Base-by-base conservation (phyloP, 495 filamentous ascomycete species). In the Arthonia radiata region DNA sequence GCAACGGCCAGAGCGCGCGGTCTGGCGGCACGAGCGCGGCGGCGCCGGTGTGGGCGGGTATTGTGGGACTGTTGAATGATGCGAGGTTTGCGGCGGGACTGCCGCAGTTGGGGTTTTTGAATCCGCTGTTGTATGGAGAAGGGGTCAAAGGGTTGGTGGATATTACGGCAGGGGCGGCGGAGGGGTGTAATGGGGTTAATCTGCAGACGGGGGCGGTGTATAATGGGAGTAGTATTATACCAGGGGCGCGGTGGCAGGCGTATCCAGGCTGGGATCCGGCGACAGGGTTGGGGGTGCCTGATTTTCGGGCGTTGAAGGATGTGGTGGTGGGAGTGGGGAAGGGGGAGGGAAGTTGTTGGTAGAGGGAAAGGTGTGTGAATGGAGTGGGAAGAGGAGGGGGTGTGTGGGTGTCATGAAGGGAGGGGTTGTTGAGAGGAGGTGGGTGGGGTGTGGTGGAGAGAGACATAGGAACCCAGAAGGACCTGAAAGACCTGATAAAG, bases 231-330 rank as follows among this genome's bases (percentile, higher is more conserved):
- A 11, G 19, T 7, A 27, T 43, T 8, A 45, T 67, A 7, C 52
- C 52, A 0, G 53, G 57, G 28, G 67, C 67, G 0, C 52, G 60
- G 17, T 78, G 63, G 64, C 64, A 69, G 38, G 32, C 32, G 4
- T 23, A 26, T 9, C 12, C 14, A 14, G 32, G 32, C 2, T 35
- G 32, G 32, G 32, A 35, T 26, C 27, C 32, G 18, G 32, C 28
- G 8, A 35, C 32, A 8, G 32, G 32, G 29, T 7, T 7, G 6
- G 19, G 19, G 6, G 19, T 22, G 19, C 19, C 19, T 2, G 43
- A 50, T 22, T 47, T 50, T 17, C 11, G 7, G 19, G 7, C 6
- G 11, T 7, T 22, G 19, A 7, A 7, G 19, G 19, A 22, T 11
- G 19, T 7, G 6, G 6, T 6, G 19, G 19, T 22, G 19, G 19